Evolutionary conservation across 2,329 filamentous ascomycete genomes (phyloP).

Genomic region (Ophiosphaerella korrae): DNA sequence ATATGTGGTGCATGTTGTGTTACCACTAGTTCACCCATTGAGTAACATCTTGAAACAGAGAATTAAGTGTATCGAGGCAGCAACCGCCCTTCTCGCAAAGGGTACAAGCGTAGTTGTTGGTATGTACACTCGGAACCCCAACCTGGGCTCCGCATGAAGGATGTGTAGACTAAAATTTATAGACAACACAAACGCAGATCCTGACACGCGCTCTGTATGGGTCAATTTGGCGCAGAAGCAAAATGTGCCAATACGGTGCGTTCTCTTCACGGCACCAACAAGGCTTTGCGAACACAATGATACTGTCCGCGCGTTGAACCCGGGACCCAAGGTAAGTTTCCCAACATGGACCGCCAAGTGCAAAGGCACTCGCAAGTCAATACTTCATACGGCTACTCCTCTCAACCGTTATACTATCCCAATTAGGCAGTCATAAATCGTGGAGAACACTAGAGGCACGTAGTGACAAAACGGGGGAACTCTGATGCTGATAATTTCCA

Average conservation of each 20-base stretch:
- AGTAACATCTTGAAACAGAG: conserved; percentile 54
- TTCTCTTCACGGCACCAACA: conserved; percentile 78
- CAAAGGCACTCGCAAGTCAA: conserved; percentile 7
- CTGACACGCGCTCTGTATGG: conserved; percentile 79
- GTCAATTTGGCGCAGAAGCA: conserved; percentile 72
- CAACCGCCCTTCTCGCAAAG: conserved; percentile 66
- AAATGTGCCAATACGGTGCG: conserved; percentile 77
- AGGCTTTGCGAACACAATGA: conserved; percentile 85
- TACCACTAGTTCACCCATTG: conserved; percentile 22
- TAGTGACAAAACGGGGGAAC: conserved; percentile 7
- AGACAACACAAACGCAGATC: conserved; percentile 97
- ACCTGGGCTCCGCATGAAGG: conserved; percentile 12
- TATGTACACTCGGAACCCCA: conserved; percentile 53
- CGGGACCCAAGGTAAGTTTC: conserved; percentile 41
- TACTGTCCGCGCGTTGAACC: conserved; percentile 71
- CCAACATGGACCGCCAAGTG: conserved; percentile 16
- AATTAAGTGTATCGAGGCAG: conserved; percentile 71
- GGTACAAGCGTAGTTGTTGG: conserved; percentile 77
- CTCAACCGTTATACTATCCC: conserved; percentile 10
- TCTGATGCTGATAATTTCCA: conserved; percentile 23
- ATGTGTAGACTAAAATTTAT: conserved; percentile 19
- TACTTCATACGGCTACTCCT: conserved; percentile 8
- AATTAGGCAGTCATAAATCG: conserved; percentile 11
- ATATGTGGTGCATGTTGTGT: conserved; percentile 30
- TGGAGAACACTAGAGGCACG: conserved; percentile 8